Base-by-base conservation (phyloP, 192 early-diverging fungal species). In the Coemansia reversa region DNA sequence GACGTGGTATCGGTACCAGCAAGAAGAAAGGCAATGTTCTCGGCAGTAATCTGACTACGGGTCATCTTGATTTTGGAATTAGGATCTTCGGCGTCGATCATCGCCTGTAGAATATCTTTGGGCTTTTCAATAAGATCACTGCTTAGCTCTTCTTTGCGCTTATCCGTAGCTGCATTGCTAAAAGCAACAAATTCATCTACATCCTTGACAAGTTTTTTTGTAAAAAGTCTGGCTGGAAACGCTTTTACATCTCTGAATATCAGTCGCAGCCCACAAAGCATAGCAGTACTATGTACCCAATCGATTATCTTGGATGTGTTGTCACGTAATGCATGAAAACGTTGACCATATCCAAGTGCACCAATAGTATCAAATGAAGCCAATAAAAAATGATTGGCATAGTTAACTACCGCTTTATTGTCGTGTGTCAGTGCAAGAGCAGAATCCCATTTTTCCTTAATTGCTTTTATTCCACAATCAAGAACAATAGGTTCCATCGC, bases 1-100 rank as follows among this genome's bases (percentile, higher is more conserved):
- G 70, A 59, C 0, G 69, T 75, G 0, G 75, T 83, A 39, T 83
- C 81, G 2, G 81, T 62, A 20, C 81, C 81, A 27, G 50, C 75
- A 12, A 75, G 25, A n/a, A 83, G 53, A 5, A 71, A 45, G 8
- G 51, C 50, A 20, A 69, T 68, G 39, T 47, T 67, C 45, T 78
- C 75, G 11, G 71, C 65, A 11, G 60, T 70, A 0, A 83, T 48
- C 58, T 79, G 64, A 2, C 24, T 39, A 8, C 53, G 55, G 11
- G 69, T 75, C 72, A 83, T 74, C 35, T 58, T 60, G 39, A 57
- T 52, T 48, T 61, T 64, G 8, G 72, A 68, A 0, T 83, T 73
- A 7, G 72, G 66, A 23, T 83, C 76, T 33, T 70, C 72, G 1
- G 60, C 60, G 18, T 83, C 81, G 9, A 83, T 51, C 16, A 79